Conservation (phyloP, 495 filamentous ascomycete species). For the Aspergillus ellipticus region DNA sequence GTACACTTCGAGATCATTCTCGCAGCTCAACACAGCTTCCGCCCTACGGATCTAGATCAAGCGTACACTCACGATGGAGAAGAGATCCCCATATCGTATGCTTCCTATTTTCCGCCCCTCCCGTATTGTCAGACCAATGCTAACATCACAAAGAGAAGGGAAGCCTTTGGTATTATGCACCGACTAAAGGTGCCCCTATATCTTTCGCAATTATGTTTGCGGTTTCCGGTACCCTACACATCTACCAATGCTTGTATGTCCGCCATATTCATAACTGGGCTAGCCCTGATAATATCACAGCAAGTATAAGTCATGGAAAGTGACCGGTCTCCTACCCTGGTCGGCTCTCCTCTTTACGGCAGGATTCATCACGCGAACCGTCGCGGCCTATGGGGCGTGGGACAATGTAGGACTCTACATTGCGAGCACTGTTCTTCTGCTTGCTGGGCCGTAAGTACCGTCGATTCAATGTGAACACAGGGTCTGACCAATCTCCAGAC, state of each 20-base stretch:
- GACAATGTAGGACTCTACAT: slow-evolving; percentile 55
- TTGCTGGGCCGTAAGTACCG: slow-evolving; percentile 58
- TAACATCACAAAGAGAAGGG: slow-evolving; percentile 31
- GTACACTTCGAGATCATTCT: not conserved
- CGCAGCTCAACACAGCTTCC: not conserved
- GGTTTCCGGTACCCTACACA: slow-evolving; percentile 53
- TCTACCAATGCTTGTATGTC: slow-evolving; percentile 58
- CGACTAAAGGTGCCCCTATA: slow-evolving; percentile 68
- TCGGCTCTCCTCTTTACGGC: slow-evolving; percentile 47
- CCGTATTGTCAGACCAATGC: not conserved
- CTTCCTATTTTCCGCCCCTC: not conserved
- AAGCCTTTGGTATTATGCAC: slow-evolving; percentile 69
- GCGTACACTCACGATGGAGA: slow-evolving; percentile 8
- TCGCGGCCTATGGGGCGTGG: slow-evolving; percentile 57
- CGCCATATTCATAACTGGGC: not conserved
- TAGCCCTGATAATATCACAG: slow-evolving; percentile 16
- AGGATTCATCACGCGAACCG: slow-evolving; percentile 56
- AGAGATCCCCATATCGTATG: slow-evolving; percentile 19
- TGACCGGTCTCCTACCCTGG: slow-evolving; percentile 54
- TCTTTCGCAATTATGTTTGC: slow-evolving; percentile 64
- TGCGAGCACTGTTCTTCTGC: slow-evolving; percentile 55
- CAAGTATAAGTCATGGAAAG: slow-evolving; percentile 47
- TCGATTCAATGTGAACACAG: not conserved
- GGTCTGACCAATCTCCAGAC: slow-evolving; percentile 37
- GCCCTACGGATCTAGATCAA: not conserved